Base-by-base conservation (phyloP, 371 early-diverging fungal genomes). In the Mucor irregularis region DNA sequence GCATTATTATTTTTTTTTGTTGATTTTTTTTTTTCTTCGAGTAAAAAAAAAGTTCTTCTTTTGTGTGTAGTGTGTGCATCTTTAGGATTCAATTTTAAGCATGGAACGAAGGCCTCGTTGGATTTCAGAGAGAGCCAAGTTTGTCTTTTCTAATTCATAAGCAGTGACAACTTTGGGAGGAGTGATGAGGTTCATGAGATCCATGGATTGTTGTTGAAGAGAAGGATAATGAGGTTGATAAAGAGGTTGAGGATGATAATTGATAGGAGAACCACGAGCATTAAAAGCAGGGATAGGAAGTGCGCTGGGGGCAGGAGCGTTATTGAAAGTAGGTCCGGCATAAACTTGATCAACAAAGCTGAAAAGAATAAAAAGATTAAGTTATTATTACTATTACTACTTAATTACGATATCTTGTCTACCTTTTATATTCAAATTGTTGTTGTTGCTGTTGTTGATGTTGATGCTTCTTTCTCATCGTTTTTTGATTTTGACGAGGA, bases 241-340 rank as follows among this genome's bases (percentile, higher is more conserved):
- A 17, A 59, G 43, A 33, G 60, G 51, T 40, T 57, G 50, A 52
- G 58, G 53, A 21, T n/a, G n/a, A 26, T 52, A 46, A 14, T 56
- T 49, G 31, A 59, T 49, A 59, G 66, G 62, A 40, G 62, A 66
- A 46, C 65, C 68, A 61, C 56, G 69, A 50, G 66, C 58, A 42
- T 47, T 61, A 54, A 90, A 88, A 33, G 85, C 78, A 48, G 91
- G 91, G 57, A 91, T 78, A 26, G 91, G 91, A 35, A 91, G 68
- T 26, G 81, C 78, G 51, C 78, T 77, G 2, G 91, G 86, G 16
- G 87, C 85, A 48, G 91, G 91, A 16, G 91, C 83, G 73, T 90
- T 91, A 58, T 87, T 89, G 61, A 91, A 91, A 30, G 84, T 86
- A 11, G 91, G 89, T 34, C 91, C 91, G 37, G 90, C 90, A 58